Base-by-base conservation (phyloP, 1,139 yeast species). In the Protomyces lactucae-debilis region DNA sequence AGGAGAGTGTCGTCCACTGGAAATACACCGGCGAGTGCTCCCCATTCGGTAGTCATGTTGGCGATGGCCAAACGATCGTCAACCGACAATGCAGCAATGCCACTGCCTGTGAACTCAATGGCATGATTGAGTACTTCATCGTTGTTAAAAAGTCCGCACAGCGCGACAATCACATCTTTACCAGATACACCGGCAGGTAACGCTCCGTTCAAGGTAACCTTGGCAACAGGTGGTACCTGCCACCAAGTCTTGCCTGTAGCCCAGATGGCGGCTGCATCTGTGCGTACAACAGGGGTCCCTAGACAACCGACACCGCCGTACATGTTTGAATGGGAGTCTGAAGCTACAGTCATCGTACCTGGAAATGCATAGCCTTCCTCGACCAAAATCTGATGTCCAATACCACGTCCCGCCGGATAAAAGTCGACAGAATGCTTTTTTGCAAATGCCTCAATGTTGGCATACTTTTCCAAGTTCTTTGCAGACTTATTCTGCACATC, bases 231-330 rank as follows among this genome's bases (percentile, higher is more conserved):
- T 3, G 99, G 99, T 66, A 93, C 89, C 83, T 95, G 99, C 99
- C 99, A 93, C 99, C 99, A 93, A 3, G 99, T 95, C 78, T 90
- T 96, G 54, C 98, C 98, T 0, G 99, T 93, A 16, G 99, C 98
- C 99, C 99, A 93, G 70, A 95, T 93, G 5, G 97, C 86, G 1
- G 99, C 99, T 23, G 98, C 99, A 76, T 93, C 99, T 0, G 99
- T 95, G 76, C 99, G 83, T 65, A 93, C 99, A 66, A 93, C 88
- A 2, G 99, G 98, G 0, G 99, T 95, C 59, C 99, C 99, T 67
- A 95, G 79, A 32, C 96, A 80, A 21, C 98, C 99, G 54, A 93
- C 81, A 73, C 99, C 99, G 70, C 99, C 99, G 74, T 93, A 93
- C 54, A 97, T 93, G 76, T 95, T 95, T 14, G 97, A 90, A 75